phyloP scores from a whole-genome alignment of 2,329 filamentous ascomycete species.

The Xylaria digitata region DNA sequence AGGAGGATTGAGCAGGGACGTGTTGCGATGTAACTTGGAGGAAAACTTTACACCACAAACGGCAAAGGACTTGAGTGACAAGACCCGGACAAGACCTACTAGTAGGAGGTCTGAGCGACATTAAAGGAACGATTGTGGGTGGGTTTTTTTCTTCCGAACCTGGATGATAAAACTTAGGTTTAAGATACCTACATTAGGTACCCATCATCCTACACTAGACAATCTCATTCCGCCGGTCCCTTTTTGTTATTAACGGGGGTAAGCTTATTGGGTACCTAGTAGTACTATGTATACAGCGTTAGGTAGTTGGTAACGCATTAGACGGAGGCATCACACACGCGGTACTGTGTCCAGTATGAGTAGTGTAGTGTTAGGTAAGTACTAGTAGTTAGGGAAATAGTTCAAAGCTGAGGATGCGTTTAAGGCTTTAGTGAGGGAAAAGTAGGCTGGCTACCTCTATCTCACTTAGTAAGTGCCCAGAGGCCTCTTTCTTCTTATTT shows the following conservation, averaged over 20 bases:
- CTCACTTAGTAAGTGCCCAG: too few species aligned
- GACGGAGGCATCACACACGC: too few species aligned
- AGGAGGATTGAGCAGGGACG: conserved; percentile 28
- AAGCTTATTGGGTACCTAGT: too few species aligned
- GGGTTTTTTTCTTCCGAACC: conserved; percentile 1
- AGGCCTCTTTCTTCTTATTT: not conserved
- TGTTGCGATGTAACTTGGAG: not conserved
- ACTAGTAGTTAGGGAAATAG: too few species aligned
- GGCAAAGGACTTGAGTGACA: not conserved
- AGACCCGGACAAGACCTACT: not conserved
- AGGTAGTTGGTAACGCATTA: too few species aligned
- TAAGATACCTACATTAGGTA: not conserved
- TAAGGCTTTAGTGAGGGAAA: not conserved
- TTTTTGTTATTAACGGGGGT: conserved; percentile 14
- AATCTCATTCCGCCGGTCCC: not conserved
- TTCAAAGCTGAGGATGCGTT: too few species aligned
- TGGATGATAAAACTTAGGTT: not conserved
- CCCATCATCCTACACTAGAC: not conserved
- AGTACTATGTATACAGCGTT: too few species aligned
- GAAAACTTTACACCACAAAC: not conserved
- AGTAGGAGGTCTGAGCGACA: conserved; percentile 30
- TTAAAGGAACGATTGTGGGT: conserved; percentile 26
- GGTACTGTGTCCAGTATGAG: too few species aligned
- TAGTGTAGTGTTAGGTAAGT: too few species aligned
- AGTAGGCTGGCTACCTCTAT: too few species aligned